Evolutionary conservation across 2,329 filamentous ascomycete species (phyloP), one percentile per base, ranked within the genome.

Genomic region (Scytalidium sp.): DNA sequence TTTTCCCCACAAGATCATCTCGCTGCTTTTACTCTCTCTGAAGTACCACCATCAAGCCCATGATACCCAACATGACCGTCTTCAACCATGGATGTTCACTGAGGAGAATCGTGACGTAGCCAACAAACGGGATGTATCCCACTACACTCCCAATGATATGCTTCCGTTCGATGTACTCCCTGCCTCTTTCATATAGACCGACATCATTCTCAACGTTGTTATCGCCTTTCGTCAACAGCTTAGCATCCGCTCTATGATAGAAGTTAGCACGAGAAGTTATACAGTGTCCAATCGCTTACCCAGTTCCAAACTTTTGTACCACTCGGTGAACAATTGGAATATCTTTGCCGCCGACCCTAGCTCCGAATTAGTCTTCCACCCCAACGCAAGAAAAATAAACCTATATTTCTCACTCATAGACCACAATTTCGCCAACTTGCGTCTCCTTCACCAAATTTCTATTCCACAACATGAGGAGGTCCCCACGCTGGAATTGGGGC

Each of bases 11-110:
- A 5, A n/a, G 11, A 36, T 36, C 5, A 5, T 8, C 17, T n/a
- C 32, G 13, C 5, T 36, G 5, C 32, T n/a, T n/a, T 54, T 58
- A 97, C 75, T 99, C 94, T 64, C 92, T 76, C 68, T 99, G 94
- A 61, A 99, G 68, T 43, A 99, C 86, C 21, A 97, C 94, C 72
- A 96, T 84, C 61, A 97, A 68, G 2, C 93, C 94, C 94, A 99
- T 99, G 45, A 97, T 80, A 1, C 90, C 93, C 63, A 99, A 70
- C 85, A 97, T 89, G 20, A 85, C 93, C 41, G 90, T 95, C 81
- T 99, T 99, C 61, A 97, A 69, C 93, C 93, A 97, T 6, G 94
- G 94, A 67, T 99, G 87, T 68, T 99, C 94, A 55, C 89, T 94
- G 54, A 99, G 76, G 69, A 97, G 76, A 60, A 99, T 99, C 2